These are phyloP conservation scores for Rosa hybrid DNA, from an alignment of 331 rosid species.

Conservation along the genomic window DNA sequence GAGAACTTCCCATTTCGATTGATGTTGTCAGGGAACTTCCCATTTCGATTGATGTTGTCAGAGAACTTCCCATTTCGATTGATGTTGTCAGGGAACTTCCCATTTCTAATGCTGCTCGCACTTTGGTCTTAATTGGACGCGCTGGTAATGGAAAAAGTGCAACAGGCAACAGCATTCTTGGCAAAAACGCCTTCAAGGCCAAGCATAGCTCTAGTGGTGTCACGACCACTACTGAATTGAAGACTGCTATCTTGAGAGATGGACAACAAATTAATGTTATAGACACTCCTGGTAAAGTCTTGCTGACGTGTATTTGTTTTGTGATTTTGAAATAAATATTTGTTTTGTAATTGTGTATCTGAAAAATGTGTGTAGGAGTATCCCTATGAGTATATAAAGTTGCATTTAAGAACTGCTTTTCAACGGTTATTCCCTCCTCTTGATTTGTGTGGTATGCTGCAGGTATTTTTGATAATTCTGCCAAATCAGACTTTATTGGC, in stretches of 20 bases:
- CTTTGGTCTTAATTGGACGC: slow-evolving; percentile 78
- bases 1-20: slow-evolving; percentile 57
- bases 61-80: no score
- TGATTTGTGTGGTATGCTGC: slow-evolving; percentile 17
- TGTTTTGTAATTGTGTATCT: background rate
- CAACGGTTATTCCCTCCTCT: background rate
- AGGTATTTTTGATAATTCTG: slow-evolving; percentile 77
- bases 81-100: slow-evolving; percentile 82
- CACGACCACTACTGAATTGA: slow-evolving; percentile 66
- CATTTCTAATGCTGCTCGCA: slow-evolving; percentile 46
- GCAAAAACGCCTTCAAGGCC: slow-evolving; percentile 70
- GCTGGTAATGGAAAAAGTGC: slow-evolving; percentile 97
- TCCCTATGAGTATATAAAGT: no score
- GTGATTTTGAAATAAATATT: no score
- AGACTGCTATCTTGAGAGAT: slow-evolving; percentile 47
- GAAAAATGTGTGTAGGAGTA: background rate
- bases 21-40: no score
- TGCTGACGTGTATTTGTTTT: background rate
- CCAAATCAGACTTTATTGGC: slow-evolving; percentile 66
- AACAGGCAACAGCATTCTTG: slow-evolving; percentile 79
- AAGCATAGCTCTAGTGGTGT: slow-evolving; percentile 58
- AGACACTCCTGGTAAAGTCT: slow-evolving; percentile 82
- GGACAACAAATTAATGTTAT: slow-evolving; percentile 72
- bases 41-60: slow-evolving; percentile 60
- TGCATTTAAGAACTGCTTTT: background rate